Base-by-base conservation (phyloP, 2,329 filamentous ascomycete genomes). In the Monosporascus sp. region DNA sequence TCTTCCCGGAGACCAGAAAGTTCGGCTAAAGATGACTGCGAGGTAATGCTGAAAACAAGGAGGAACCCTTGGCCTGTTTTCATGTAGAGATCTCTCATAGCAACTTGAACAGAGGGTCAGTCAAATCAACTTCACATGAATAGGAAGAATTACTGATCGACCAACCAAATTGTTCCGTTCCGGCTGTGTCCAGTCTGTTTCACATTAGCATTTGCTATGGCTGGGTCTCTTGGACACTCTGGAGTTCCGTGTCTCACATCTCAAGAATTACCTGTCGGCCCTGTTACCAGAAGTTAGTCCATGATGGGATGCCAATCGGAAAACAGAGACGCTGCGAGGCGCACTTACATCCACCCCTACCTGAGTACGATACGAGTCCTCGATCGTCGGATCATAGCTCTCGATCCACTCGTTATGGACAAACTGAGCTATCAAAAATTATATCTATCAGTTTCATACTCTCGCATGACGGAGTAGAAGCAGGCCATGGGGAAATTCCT, bases 351-450 rank as follows among this genome's bases (percentile, higher is more conserved):
- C 91, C 58, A 96, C 89, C 63, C 91, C 79, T 45, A 88, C 78
- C 61, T 88, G 85, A 57, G 86, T 88, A 57, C 87, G 80, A 68
- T 90, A 90, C 31, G 87, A 88, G 70, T 90, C 87, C 68, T 90
- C 87, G 62, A 90, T 90, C 19, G 87, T 90, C 17, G 87, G 87
- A 69, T 90, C 87, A 72, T 90, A 90, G 70, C 85, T 89, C 72
- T 96, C 91, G 68, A 96, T 93, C 89, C 91, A 95, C 64, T 95
- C 88, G 74, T 94, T 92, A 72, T 94, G 90, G 50, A 96, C 91
- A 66, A 95, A 96, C 78, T 96, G 91, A 65, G 91, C 91, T 91
- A 66, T 65, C 60, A 62, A 54, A 61, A 60, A 59, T 51, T 16
- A 55, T 44, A 47, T 59, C 53, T 59, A 59, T 56, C 54, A 57